A percentile compares a stretch with the other conserved stretches of the same genome.
Conservation (phyloP, 495 filamentous ascomycete genomes). For the Rhizodiscina lignyota region DNA sequence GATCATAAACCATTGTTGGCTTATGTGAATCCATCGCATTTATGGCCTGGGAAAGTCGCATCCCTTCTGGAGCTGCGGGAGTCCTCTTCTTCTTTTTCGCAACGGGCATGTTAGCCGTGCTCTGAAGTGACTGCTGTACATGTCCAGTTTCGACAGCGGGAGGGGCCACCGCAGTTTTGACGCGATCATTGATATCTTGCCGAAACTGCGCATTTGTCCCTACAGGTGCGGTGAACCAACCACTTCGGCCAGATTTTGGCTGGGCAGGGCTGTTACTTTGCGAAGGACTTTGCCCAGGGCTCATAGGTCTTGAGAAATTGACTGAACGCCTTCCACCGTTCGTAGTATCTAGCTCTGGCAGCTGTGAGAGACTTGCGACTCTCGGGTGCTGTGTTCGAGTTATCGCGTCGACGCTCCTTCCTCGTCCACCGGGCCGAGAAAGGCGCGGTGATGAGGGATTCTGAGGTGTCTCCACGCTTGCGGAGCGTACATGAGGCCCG, state of each 20-base stretch:
- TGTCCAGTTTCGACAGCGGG: too few species aligned
- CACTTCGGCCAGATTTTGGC: conserved; percentile 7
- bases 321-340: conserved; percentile 50
- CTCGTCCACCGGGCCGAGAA: conserved; percentile 22
- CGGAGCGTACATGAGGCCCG: conserved; percentile 23
- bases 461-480: conserved; percentile 36
- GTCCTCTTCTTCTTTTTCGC: too few species aligned
- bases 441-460: conserved; percentile 32
- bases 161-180: too few species aligned
- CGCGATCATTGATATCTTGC: too few species aligned
- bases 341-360: conserved; percentile 33
- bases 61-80: too few species aligned
- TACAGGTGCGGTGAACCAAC: conserved; percentile 22
- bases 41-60: too few species aligned
- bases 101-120: too few species aligned
- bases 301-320: conserved; percentile 78
- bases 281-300: conserved; percentile 25
- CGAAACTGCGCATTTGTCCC: conserved; percentile 5
- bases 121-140: too few species aligned
- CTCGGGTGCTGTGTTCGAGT: conserved; percentile 4
- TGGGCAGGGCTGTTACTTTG: conserved; percentile 22
- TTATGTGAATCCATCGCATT: too few species aligned
- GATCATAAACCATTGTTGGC: too few species aligned
- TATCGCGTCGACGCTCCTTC: conserved; percentile 29
- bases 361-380: conserved; percentile 18